phyloP scores from a whole-genome alignment of 371 early-diverging fungal species.

The Apophysomyces variabilis region DNA sequence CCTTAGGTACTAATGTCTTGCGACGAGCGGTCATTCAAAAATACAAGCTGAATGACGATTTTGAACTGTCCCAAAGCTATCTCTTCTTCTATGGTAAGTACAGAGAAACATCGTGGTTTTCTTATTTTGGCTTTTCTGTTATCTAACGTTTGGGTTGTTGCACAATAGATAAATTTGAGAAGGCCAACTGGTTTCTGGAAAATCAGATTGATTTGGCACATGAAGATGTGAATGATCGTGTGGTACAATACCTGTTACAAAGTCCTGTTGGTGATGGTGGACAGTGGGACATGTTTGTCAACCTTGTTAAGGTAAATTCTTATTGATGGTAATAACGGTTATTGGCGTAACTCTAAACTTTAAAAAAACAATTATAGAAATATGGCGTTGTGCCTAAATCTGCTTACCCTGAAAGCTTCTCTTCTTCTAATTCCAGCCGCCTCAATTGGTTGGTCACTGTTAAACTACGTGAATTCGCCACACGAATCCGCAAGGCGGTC shows the following conservation, averaged over 20 bases:
- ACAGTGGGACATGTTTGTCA: slow-evolving; percentile 86
- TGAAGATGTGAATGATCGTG: slow-evolving; percentile 68
- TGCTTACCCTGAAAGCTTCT: slow-evolving; percentile 72
- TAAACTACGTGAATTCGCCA: slow-evolving; percentile 76
- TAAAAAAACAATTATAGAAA: not conserved
- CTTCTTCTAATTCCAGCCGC: slow-evolving; percentile 64
- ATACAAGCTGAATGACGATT: slow-evolving; percentile 72
- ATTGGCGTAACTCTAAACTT: not conserved
- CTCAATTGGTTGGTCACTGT: slow-evolving; percentile 67
- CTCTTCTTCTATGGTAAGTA: slow-evolving; percentile 80
- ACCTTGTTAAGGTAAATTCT: slow-evolving; percentile 55
- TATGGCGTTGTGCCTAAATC: slow-evolving; percentile 82
- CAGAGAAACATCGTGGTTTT: too few species aligned
- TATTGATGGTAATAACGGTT: slow-evolving; percentile 38
- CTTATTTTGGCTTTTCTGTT: too few species aligned
- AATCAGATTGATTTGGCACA: slow-evolving; percentile 73
- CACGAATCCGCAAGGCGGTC: slow-evolving; percentile 57
- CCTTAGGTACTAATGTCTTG: slow-evolving; percentile 44
- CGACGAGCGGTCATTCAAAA: slow-evolving; percentile 41
- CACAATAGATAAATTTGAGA: slow-evolving; percentile 69
- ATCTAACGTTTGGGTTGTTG: not conserved
- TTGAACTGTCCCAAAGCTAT: slow-evolving; percentile 81
- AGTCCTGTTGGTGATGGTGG: slow-evolving; percentile 68
- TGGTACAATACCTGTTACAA: slow-evolving; percentile 72
- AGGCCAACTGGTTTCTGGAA: slow-evolving; percentile 84